These are phyloP conservation scores for Astragalus glycyphyllos DNA, from an alignment of 306 rosid species.

Conservation along the genomic window DNA sequence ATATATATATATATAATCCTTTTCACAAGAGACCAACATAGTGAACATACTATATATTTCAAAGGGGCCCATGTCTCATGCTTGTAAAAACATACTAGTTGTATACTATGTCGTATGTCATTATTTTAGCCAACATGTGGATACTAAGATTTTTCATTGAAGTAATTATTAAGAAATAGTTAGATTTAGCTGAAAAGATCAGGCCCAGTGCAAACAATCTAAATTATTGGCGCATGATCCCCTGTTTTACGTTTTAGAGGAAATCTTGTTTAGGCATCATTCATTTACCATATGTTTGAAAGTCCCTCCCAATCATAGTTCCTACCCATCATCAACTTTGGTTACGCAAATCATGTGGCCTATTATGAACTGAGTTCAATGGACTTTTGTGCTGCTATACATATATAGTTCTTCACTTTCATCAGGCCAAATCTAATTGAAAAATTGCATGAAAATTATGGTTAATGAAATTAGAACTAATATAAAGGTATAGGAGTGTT, in stretches of 20 bases:
- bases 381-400: background rate
- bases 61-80: background rate
- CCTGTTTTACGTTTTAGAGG: conserved; percentile 30
- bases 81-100: conserved; percentile 7
- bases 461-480: too few species aligned
- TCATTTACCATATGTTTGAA: conserved; percentile 23
- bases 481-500: too few species aligned
- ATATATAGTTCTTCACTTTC: background rate
- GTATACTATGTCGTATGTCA: background rate
- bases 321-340: background rate
- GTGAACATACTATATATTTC: background rate
- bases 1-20: too few species aligned
- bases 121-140: background rate
- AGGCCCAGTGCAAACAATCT: background rate
- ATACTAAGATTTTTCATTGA: background rate
- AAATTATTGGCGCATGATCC: conserved; percentile 45
- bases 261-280: conserved; percentile 18
- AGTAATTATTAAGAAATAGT: background rate
- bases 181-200: conserved; percentile 17
- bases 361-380: background rate
- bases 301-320: background rate
- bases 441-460: too few species aligned
- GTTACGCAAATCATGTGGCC: conserved; percentile 26
- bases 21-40: background rate
- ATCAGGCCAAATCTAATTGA: background rate